phyloP scores from a whole-genome alignment of 2,329 filamentous ascomycete species.

The Epichloe aotearoae region DNA sequence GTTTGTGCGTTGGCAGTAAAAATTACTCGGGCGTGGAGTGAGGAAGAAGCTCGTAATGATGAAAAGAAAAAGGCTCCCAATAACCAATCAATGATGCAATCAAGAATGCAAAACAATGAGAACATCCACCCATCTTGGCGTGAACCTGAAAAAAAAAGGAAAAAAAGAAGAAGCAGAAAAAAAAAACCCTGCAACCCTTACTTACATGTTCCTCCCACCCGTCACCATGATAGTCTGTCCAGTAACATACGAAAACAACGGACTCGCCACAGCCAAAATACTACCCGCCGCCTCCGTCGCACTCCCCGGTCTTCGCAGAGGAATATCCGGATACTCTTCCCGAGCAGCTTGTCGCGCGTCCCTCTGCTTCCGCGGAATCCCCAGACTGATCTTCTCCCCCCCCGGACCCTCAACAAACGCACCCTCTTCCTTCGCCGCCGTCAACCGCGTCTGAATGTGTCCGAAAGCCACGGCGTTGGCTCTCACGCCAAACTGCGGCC shows the following conservation, averaged over 20 bases:
- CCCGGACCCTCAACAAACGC: slow-evolving; percentile 65
- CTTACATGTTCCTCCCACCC: slow-evolving; percentile 53
- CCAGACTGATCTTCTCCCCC: slow-evolving; percentile 61
- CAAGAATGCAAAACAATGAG: neutral
- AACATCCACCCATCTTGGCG: neutral
- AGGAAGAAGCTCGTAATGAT: neutral
- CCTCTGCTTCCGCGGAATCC: slow-evolving; percentile 53
- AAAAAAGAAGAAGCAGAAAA: neutral
- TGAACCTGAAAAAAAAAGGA: neutral
- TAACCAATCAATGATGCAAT: neutral
- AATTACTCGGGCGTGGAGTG: too few relatives aligned
- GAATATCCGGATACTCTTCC: slow-evolving; percentile 53
- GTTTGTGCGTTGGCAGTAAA: too few relatives aligned
- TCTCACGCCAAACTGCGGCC: slow-evolving; percentile 67
- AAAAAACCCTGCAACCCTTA: neutral
- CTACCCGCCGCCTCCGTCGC: slow-evolving; percentile 69
- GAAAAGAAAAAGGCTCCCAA: neutral
- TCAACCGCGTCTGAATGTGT: slow-evolving; percentile 66
- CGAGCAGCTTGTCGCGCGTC: slow-evolving; percentile 18
- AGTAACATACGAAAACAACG: slow-evolving; percentile 70
- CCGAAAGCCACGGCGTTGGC: slow-evolving; percentile 79
- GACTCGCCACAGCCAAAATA: slow-evolving; percentile 67
- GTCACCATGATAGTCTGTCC: slow-evolving; percentile 83
- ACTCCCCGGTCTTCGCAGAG: slow-evolving; percentile 61
- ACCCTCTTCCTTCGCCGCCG: slow-evolving; percentile 72